phyloP scores from a whole-genome alignment of 2,329 filamentous ascomycete species.

The Fusarium begoniae region DNA sequence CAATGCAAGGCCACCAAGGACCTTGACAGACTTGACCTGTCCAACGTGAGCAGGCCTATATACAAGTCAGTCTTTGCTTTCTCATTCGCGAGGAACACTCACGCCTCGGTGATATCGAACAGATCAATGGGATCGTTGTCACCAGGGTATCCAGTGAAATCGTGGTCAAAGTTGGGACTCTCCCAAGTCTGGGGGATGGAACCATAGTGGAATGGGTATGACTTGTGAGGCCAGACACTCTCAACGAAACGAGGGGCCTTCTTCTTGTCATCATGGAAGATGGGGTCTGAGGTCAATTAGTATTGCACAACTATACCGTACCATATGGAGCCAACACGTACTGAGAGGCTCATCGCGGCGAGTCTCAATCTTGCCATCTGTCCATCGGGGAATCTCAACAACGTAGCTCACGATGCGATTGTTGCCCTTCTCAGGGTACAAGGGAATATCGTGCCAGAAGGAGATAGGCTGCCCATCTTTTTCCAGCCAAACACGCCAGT shows the following conservation, averaged over 20 bases:
- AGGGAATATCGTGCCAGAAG: slow-evolving; percentile 54
- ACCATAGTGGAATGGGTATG: slow-evolving; percentile 55
- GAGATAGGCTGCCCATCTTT: slow-evolving; percentile 52
- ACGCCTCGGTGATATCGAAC: slow-evolving; percentile 49
- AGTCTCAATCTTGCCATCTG: slow-evolving; percentile 53
- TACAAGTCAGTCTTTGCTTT: background rate
- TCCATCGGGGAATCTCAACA: slow-evolving; percentile 55
- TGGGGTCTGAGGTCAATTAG: slow-evolving; percentile 46
- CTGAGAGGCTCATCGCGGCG: slow-evolving; percentile 52
- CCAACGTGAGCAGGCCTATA: slow-evolving; percentile 45
- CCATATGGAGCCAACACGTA: slow-evolving; percentile 14
- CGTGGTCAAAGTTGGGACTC: slow-evolving; percentile 52
- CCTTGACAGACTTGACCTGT: slow-evolving; percentile 54
- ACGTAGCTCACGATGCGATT: slow-evolving; percentile 51
- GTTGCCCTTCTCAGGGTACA: slow-evolving; percentile 49
- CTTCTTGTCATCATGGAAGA: slow-evolving; percentile 53
- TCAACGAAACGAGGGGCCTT: slow-evolving; percentile 51
- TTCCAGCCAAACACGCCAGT: slow-evolving; percentile 54
- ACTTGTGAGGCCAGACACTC: slow-evolving; percentile 55
- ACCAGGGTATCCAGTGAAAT: slow-evolving; percentile 49
- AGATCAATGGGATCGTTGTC: slow-evolving; percentile 56
- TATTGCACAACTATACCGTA: rapidly evolving
- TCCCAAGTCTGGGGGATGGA: slow-evolving; percentile 58
- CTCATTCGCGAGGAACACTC: background rate
- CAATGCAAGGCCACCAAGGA: slow-evolving; percentile 52